Evolutionary conservation across 768 basidiomycete species (phyloP), one percentile per base, ranked within the genome.

Genomic region (Phanerochaete carnosa): DNA sequence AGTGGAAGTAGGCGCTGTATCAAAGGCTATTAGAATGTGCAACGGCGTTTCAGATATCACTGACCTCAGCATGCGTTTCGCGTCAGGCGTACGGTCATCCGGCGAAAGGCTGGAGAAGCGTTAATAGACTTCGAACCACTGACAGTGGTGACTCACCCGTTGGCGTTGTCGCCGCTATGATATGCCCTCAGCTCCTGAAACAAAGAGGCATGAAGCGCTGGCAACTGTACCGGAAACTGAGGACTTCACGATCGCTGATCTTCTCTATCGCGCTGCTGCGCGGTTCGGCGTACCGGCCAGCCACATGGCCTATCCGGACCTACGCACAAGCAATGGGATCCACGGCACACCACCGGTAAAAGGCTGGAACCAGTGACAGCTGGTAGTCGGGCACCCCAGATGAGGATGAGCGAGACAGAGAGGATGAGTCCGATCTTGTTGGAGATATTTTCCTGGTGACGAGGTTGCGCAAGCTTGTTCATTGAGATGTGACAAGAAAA

Each of bases 271-370:
- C 76, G 68, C 90, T 95, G 68, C 90, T 92, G 58, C 96, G 82
- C 1, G 96, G 97, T 72, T 96, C 97, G 16, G 95, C 95, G 65
- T 96, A 97, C 72, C 97, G 95, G 0, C 96, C 96, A 0, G 95
- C 97, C 62, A 98, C 98, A 12, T 97, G 85, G 6, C 92, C 92
- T 55, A 94, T 85, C 35, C 92, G 86, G 54, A 91, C 81, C 89
- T 91, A 60, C 3, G 46, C 1, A 30, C 22, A 47, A 9, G 37
- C 46, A 25, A 19, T 39, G n/a, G 32, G 12, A 23, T 32, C n/a
- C 47, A 60, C 45, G n/a, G 51, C 45, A 46, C 30, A 25, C 32
- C 50, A 47, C 49, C 32, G 30, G n/a, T 1, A 32, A 57, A 23
- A 61, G 25, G 52, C 54, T 30, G 13, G 55, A 43, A 55, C 77